phyloP scores from a whole-genome alignment of 768 basidiomycete species.

The Tricholoma bakamatsutake region DNA sequence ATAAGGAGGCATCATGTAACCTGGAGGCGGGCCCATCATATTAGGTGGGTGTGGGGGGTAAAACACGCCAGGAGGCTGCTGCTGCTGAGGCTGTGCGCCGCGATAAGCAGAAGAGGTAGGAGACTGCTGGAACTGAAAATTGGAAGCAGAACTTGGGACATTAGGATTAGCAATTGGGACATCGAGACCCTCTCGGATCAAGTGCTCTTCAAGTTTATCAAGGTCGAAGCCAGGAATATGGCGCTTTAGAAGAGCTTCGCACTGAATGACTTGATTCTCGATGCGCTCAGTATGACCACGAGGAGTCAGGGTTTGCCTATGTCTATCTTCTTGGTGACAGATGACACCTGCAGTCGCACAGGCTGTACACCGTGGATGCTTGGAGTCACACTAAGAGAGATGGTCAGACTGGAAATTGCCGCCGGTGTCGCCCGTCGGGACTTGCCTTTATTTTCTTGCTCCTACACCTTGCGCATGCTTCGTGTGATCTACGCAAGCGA shows the following conservation, averaged over 20 bases:
- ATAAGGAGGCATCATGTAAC: constrained; percentile 20
- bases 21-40: constrained; percentile 1
- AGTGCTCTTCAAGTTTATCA: constrained; percentile 57
- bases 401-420: constrained; percentile 62
- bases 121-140: constrained; percentile 27
- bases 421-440: constrained; percentile 67
- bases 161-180: constrained; percentile 21
- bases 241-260: constrained; percentile 72
- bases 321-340: constrained; percentile 86
- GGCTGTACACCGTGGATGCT: constrained; percentile 82
- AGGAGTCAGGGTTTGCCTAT: constrained; percentile 81
- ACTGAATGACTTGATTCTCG: constrained; percentile 75
- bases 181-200: constrained; percentile 65
- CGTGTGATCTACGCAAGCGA: constrained; percentile 81
- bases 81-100: constrained; percentile 31
- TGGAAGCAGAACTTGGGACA: constrained; percentile 11
- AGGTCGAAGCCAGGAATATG: constrained; percentile 64
- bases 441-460: constrained; percentile 94
- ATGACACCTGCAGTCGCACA: constrained; percentile 73
- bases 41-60: constrained; percentile 30
- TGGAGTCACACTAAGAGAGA: constrained; percentile 74
- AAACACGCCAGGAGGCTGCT: constrained; percentile 31
- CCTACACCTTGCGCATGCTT: constrained; percentile 90
- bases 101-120: constrained; percentile 24
- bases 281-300: constrained; percentile 79